A percentile compares a stretch with the other conserved stretches of the same genome.
Evolutionary conservation across 2,329 filamentous ascomycete species (phyloP).

Genomic region (Rhinocladiella mackenziei): DNA sequence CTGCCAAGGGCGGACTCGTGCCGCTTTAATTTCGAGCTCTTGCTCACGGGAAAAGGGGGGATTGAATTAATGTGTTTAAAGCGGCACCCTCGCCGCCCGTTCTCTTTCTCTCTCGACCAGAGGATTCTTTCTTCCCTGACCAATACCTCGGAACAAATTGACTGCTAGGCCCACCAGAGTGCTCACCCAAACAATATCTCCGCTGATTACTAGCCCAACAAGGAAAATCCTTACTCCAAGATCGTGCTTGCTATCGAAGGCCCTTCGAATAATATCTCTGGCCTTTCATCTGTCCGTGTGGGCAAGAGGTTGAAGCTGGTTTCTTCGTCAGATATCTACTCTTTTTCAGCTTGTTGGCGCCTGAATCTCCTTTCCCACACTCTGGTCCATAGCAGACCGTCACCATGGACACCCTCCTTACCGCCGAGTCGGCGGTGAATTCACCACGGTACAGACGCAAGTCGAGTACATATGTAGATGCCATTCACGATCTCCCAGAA

Average conservation of each 20-base stretch:
- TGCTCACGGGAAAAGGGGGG: too few relatives aligned
- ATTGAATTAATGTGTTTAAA: too few relatives aligned
- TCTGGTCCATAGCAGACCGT: slow-evolving; percentile 1
- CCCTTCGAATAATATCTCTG: neutral
- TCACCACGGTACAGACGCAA: slow-evolving; percentile 84
- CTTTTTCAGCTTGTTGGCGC: neutral
- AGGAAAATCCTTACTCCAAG: neutral
- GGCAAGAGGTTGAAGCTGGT: neutral
- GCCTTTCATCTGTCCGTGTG: neutral
- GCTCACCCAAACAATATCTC: neutral
- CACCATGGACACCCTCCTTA: slow-evolving; percentile 53
- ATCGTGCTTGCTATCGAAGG: neutral
- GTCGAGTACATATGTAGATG: slow-evolving; percentile 95
- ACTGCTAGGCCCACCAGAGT: neutral
- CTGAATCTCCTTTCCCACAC: neutral
- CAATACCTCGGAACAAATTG: neutral
- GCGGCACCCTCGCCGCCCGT: too few relatives aligned
- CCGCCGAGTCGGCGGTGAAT: slow-evolving; percentile 86
- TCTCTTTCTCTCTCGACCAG: too few relatives aligned
- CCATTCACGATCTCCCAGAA: slow-evolving; percentile 87
- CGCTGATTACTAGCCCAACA: neutral
- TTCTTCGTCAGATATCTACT: neutral
- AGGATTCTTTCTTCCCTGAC: neutral
- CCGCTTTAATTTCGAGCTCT: too few relatives aligned
- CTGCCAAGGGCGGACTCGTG: too few relatives aligned